Base-by-base conservation (phyloP, 2,329 filamentous ascomycete genomes). In the Trichoderma atrobrunneum region DNA sequence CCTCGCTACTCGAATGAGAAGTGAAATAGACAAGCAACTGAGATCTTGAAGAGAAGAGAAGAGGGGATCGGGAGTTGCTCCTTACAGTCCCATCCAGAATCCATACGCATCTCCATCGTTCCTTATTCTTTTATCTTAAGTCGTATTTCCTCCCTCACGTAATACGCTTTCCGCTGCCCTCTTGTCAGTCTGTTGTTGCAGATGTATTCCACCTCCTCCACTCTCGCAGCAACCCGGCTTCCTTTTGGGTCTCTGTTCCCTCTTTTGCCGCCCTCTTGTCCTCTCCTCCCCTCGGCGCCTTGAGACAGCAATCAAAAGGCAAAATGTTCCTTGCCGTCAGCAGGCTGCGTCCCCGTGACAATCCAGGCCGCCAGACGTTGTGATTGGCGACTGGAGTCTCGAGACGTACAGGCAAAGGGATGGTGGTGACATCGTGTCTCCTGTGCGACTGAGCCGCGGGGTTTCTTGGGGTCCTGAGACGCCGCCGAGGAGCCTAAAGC, bases 1-100 rank as follows among this genome's bases (percentile, higher is more conserved):
- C 14, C 62, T 24, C 21, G 32, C 39, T 43, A 32, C 14, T 43
- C 3, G 7, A 10, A 30, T 36, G 26, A 43, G 16, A 66, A 56
- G 36, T 16, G 3, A 39, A 8, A 18, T 5, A 24, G 21, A 12
- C 24, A 21, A 43, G 21, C 30, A 26, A 24, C 16, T 63, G 24
- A 39, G 14, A 51, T 2, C 7, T n/a, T 10, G 16, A 43, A 43
- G 36, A 43, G 16, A 39, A 39, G 36, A 39, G 39, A 51, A 12
- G n/a, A 43, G 16, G 64, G 43, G 51, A 56, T 62, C 63, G 54
- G 43, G 54, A 32, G 26, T 24, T 60, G 39, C 43, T 63, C 56
- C 70, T 72, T 72, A 72, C 70, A 72, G 70, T 72, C 70, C 70
- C 64, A 72, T 59, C 56, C 64, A 34, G 71, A 36, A 24, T 56